Evolutionary conservation across 1,139 yeast genomes (phyloP).

Genomic region (Magnusiomyces sp.): DNA sequence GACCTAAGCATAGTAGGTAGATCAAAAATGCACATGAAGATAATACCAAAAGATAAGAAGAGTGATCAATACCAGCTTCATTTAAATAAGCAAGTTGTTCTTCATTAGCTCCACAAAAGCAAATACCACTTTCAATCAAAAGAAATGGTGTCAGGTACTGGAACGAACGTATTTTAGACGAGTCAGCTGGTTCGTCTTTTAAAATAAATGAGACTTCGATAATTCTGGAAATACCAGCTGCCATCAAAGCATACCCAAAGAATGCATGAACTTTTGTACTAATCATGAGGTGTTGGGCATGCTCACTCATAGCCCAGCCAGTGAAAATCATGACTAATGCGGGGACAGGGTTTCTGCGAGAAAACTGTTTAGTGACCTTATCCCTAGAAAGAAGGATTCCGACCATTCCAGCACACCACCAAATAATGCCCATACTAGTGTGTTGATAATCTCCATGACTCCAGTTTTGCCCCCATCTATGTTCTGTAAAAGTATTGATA

Average conservation of each 20-base stretch:
- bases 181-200: constrained; percentile 36
- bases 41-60: constrained; percentile 70
- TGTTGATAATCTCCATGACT: constrained; percentile 80
- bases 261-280: constrained; percentile 82
- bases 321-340: constrained; percentile 74
- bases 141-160: constrained; percentile 82
- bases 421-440: constrained; percentile 89
- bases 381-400: constrained; percentile 60
- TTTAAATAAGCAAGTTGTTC: constrained; percentile 70
- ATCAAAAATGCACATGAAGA: constrained; percentile 67
- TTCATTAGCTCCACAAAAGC: constrained; percentile 89
- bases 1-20: constrained; percentile 53
- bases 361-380: constrained; percentile 16
- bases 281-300: constrained; percentile 61
- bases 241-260: constrained; percentile 74
- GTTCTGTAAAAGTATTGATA: constrained; percentile 90
- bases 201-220: constrained; percentile 69
- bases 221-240: constrained; percentile 67
- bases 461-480: constrained; percentile 93
- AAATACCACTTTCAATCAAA: constrained; percentile 64
- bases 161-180: constrained; percentile 52
- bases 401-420: constrained; percentile 91
- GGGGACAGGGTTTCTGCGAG: constrained; percentile 64
- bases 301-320: constrained; percentile 92
- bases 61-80: constrained; percentile 73